Conservation (phyloP, 2,329 filamentous ascomycete species). For the Clarireedia homoeocarpa region DNA sequence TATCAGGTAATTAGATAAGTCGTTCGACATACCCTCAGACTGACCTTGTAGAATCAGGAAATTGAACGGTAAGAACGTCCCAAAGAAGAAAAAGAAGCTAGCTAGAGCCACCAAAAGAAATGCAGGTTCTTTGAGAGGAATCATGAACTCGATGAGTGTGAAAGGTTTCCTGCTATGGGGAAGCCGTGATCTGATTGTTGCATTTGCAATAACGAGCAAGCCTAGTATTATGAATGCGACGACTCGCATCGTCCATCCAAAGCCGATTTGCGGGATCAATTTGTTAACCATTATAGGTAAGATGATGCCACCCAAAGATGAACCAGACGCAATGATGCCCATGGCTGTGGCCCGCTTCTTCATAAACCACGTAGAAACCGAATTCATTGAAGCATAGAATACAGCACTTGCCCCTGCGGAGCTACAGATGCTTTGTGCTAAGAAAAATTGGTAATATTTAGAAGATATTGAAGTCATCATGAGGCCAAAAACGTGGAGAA, state of each 20-base stretch:
- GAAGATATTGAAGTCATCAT: conserved; percentile 28
- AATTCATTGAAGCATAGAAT: background rate
- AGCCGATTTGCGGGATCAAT: background rate
- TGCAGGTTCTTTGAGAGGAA: background rate
- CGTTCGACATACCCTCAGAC: background rate
- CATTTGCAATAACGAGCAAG: background rate
- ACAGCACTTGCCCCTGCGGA: conserved; percentile 16
- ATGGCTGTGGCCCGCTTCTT: background rate
- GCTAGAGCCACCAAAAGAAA: background rate
- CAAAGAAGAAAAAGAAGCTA: background rate
- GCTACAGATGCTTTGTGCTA: conserved; percentile 44
- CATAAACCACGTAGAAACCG: background rate
- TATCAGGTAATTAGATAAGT: conserved; percentile 41
- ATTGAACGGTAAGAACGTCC: background rate
- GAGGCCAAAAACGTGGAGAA: conserved; percentile 41
- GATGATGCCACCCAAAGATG: background rate
- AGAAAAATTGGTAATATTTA: conserved; percentile 45
- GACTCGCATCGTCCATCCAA: background rate
- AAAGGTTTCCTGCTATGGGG: background rate
- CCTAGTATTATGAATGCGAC: background rate
- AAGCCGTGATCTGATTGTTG: background rate
- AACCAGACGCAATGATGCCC: background rate
- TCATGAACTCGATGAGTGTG: background rate
- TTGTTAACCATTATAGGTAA: background rate
- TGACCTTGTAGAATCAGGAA: background rate